A percentile compares a stretch with the other conserved stretches of the same genome.
Conservation (phyloP, 2,329 filamentous ascomycete species). For the Geosmithia putterillii region DNA sequence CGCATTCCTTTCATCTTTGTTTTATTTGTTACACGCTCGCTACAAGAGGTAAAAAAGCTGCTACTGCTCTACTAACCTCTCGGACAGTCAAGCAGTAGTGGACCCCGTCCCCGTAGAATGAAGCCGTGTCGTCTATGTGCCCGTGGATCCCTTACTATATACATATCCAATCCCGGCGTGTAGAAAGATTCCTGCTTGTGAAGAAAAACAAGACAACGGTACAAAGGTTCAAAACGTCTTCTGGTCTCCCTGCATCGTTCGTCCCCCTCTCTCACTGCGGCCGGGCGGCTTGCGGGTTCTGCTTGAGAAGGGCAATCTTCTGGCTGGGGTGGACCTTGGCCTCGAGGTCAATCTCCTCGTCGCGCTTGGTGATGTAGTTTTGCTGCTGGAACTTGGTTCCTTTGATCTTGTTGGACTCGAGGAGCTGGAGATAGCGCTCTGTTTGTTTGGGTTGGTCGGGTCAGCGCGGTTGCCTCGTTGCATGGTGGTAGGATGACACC, state of each 20-base stretch:
- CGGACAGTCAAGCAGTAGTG: too few species aligned
- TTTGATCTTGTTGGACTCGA: conserved; percentile 65
- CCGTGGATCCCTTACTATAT: neutral
- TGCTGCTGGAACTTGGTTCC: conserved; percentile 72
- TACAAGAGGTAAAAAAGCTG: too few species aligned
- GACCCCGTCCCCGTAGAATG: too few species aligned
- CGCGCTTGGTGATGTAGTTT: conserved; percentile 53
- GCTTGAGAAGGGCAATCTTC: conserved; percentile 24
- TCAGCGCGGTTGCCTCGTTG: neutral
- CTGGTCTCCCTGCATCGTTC: neutral
- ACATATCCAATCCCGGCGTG: neutral
- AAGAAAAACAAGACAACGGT: neutral
- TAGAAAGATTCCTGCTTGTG: neutral
- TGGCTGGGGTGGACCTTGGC: conserved; percentile 26
- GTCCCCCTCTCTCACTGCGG: conserved; percentile 1
- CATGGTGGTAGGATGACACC: neutral
- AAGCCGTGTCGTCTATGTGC: too few species aligned
- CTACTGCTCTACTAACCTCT: too few species aligned
- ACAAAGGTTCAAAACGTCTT: neutral
- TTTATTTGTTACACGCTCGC: neutral
- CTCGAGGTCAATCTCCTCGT: conserved; percentile 22
- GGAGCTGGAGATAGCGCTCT: conserved; percentile 71
- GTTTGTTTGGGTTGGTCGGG: conserved; percentile 8
- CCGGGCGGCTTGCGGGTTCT: conserved; percentile 7
- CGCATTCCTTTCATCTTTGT: neutral